Percentiles rank a stretch among this genome's conserved stretches.
Conservation (phyloP, 2,329 filamentous ascomycete genomes). For the Phoma sp. region DNA sequence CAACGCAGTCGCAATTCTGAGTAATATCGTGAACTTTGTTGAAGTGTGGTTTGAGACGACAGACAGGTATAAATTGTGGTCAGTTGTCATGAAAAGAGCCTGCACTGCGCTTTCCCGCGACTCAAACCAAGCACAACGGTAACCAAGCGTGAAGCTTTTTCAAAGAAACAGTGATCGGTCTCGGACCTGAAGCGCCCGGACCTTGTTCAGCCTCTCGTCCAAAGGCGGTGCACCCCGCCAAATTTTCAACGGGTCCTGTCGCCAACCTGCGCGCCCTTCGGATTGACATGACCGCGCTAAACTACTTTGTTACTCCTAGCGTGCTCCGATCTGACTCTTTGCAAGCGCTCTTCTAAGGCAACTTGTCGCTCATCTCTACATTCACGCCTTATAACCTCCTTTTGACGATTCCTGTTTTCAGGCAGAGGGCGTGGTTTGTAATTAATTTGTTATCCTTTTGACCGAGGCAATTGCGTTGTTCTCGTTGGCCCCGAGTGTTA, state of each 20-base stretch:
- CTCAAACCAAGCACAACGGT: no score
- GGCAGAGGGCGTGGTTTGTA: slow-evolving; percentile 28
- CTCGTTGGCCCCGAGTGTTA: neutral
- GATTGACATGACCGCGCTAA: slow-evolving; percentile 14
- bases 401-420: slow-evolving; percentile 13
- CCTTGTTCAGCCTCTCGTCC: neutral
- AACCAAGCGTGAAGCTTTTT: no score
- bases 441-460: slow-evolving; percentile 3
- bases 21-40: no score
- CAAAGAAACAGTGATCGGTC: neutral
- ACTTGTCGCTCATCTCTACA: slow-evolving; percentile 19
- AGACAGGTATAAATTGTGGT: no score
- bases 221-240: slow-evolving; percentile 9
- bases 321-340: slow-evolving; percentile 18
- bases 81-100: no score
- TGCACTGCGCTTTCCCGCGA: no score
- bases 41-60: neutral
- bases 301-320: slow-evolving; percentile 5
- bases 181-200: slow-evolving; percentile 6
- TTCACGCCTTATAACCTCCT: slow-evolving; percentile 30
- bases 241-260: slow-evolving; percentile 9
- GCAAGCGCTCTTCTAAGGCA: slow-evolving; percentile 14
- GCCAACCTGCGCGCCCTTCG: slow-evolving; percentile 16
- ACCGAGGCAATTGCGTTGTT: neutral
- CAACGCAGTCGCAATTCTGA: no score